These are phyloP conservation scores for Aureobasidium mangrovei DNA, from an alignment of 2,329 filamentous ascomycete species.

Conservation along the genomic window DNA sequence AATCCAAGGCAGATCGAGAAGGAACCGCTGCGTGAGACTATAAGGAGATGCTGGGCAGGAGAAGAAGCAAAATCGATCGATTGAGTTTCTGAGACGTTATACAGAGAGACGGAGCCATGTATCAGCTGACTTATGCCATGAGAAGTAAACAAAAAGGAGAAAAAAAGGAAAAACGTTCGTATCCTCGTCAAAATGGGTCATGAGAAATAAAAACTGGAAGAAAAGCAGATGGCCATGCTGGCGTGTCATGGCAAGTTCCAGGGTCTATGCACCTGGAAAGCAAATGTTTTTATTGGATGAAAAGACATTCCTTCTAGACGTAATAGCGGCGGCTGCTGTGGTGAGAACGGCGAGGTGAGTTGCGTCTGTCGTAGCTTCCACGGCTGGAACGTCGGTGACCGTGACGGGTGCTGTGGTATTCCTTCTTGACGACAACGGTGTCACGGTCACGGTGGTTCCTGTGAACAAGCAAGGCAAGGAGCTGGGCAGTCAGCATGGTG, in stretches of 20 bases:
- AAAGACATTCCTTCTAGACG: slow-evolving; percentile 14
- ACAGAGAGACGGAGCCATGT: too few relatives aligned
- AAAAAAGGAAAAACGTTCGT: not conserved
- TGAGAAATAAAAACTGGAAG: not conserved
- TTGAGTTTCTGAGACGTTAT: too few relatives aligned
- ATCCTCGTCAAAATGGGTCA: not conserved
- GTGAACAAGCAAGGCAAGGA: slow-evolving; percentile 55
- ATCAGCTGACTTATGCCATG: not conserved
- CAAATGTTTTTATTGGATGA: not conserved
- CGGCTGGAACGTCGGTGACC: slow-evolving; percentile 31
- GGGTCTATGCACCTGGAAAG: too few relatives aligned
- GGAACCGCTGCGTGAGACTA: slow-evolving; percentile 45
- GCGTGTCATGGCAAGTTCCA: too few relatives aligned
- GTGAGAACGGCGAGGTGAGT: slow-evolving; percentile 15
- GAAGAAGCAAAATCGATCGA: slow-evolving; percentile 33
- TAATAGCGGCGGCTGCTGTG: slow-evolving; percentile 24
- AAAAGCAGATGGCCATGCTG: not conserved
- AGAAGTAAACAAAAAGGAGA: not conserved
- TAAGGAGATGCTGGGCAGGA: slow-evolving; percentile 53
- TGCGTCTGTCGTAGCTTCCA: slow-evolving; percentile 21
- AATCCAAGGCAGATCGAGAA: slow-evolving; percentile 50
- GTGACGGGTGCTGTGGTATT: slow-evolving; percentile 39
- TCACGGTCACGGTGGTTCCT: slow-evolving; percentile 38
- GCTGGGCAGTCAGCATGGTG: slow-evolving; percentile 20
- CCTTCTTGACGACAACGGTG: slow-evolving; percentile 45